A percentile compares a stretch with the other conserved stretches of the same genome.
phyloP scores from a whole-genome alignment of 2,329 filamentous ascomycete genomes.

The Aspergillus sp. region DNA sequence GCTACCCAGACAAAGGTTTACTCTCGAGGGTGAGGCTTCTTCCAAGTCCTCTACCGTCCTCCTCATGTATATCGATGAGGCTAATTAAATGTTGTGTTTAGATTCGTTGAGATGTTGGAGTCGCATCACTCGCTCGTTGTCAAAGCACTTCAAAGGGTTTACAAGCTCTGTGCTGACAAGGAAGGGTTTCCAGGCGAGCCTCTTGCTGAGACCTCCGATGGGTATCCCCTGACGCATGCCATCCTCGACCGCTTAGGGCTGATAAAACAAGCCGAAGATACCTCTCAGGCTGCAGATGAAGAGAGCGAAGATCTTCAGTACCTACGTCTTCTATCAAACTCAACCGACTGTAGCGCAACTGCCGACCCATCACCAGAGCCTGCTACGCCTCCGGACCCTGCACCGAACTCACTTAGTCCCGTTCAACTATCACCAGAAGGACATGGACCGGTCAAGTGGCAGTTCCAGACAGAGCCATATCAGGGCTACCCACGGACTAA shows the following conservation, averaged over 20 bases:
- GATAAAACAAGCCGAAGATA: conserved; percentile 45
- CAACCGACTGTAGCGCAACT: conserved; percentile 37
- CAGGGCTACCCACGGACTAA: conserved; percentile 21
- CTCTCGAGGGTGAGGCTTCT: conserved; percentile 39
- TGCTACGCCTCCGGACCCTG: conserved; percentile 33
- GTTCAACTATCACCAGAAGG: conserved; percentile 19
- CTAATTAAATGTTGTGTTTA: conserved; percentile 18
- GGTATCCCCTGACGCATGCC: conserved; percentile 43
- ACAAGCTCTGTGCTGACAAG: conserved; percentile 43
- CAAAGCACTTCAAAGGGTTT: conserved; percentile 43
- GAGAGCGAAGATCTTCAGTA: conserved; percentile 39
- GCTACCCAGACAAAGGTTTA: conserved; percentile 46
- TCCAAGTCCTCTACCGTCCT: not conserved
- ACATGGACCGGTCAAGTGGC: conserved; percentile 28
- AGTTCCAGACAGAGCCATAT: conserved; percentile 23
- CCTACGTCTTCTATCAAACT: conserved; percentile 35
- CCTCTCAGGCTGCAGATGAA: conserved; percentile 34
- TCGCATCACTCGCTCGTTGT: conserved; percentile 45
- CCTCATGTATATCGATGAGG: not conserved
- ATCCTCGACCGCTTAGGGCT: conserved; percentile 44
- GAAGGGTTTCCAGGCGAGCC: conserved; percentile 46
- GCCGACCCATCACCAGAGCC: conserved; percentile 41
- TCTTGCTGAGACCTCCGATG: conserved; percentile 39
- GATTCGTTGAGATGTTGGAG: conserved; percentile 47
- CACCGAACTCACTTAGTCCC: conserved; percentile 23